These are phyloP conservation scores for Wickerhamomyces ciferrii DNA, from an alignment of 805 yeast genomes.

Conservation along the genomic window DNA sequence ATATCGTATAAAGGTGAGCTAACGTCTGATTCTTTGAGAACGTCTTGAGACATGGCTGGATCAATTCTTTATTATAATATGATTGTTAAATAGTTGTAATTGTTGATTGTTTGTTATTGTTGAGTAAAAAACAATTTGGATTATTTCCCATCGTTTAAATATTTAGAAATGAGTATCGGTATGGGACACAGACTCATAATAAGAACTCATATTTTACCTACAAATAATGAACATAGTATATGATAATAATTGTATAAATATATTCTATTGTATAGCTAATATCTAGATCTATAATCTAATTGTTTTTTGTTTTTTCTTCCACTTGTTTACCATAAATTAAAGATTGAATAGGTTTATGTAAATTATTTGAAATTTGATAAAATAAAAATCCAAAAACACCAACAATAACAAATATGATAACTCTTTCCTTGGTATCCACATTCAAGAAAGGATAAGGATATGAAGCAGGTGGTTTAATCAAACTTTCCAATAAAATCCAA, in stretches of 20 bases:
- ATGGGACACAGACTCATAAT: too few relatives aligned
- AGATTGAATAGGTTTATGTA: slow-evolving; percentile 17
- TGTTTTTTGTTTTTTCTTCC: not conserved
- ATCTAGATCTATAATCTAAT: not conserved
- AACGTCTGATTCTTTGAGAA: not conserved
- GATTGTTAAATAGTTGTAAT: too few relatives aligned
- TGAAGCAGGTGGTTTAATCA: slow-evolving; percentile 42
- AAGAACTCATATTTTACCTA: too few relatives aligned
- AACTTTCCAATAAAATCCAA: slow-evolving; percentile 44
- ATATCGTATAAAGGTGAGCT: slow-evolving; percentile 46
- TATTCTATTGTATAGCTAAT: too few relatives aligned
- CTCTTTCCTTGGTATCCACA: slow-evolving; percentile 38
- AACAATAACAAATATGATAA: slow-evolving; percentile 43
- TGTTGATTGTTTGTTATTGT: too few relatives aligned
- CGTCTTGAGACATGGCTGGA: slow-evolving; percentile 8
- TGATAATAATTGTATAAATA: too few relatives aligned
- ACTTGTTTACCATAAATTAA: not conserved
- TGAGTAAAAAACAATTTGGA: too few relatives aligned
- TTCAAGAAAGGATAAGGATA: slow-evolving; percentile 71
- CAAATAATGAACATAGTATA: too few relatives aligned
- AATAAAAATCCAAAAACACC: slow-evolving; percentile 30
- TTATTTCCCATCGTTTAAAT: too few relatives aligned
- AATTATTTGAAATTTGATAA: slow-evolving; percentile 23
- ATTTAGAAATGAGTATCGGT: too few relatives aligned
- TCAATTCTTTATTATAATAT: not conserved